These are phyloP conservation scores for Sorghum bicolor DNA, from an alignment of 176 grass and related monocot species.

Conservation along the genomic window DNA sequence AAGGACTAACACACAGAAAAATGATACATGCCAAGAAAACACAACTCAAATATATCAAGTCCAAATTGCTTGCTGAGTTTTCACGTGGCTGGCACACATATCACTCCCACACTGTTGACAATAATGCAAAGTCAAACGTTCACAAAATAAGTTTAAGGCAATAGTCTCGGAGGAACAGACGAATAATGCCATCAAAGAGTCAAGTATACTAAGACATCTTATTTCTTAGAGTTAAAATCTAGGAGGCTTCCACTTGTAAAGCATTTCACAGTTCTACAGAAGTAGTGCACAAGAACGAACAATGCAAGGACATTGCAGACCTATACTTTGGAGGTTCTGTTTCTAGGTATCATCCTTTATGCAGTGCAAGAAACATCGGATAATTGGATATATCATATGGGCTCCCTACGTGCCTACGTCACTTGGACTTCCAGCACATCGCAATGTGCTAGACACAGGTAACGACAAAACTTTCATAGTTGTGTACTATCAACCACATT, in stretches of 20 bases:
- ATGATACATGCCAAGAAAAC: background rate
- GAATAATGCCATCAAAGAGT: background rate
- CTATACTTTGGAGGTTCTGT: slow-evolving; percentile 1
- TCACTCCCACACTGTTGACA: background rate
- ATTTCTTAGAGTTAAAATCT: background rate
- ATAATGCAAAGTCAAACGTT: background rate
- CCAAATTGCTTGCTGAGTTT: background rate
- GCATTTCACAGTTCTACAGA: background rate
- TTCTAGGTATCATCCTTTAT: background rate
- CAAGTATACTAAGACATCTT: too few relatives aligned
- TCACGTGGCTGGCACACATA: background rate
- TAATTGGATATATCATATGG: slow-evolving; percentile 5
- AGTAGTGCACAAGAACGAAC: background rate
- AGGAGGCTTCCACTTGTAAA: background rate
- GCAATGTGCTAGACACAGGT: slow-evolving; percentile 7
- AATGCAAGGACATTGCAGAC: slow-evolving; percentile 10
- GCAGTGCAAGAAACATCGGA: background rate
- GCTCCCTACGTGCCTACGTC: background rate
- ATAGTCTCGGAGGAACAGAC: background rate
- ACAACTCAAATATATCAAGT: background rate
- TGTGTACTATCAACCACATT: slow-evolving; percentile 26
- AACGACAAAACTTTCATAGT: slow-evolving; percentile 32
- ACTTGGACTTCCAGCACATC: slow-evolving; percentile 21
- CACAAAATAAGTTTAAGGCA: background rate
- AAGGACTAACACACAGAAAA: background rate